Evolutionary conservation across 225 moss, liverwort and hornwort genomes (phyloP), one percentile per base, ranked within the genome.

Genomic region (Lunularia cruciata): DNA sequence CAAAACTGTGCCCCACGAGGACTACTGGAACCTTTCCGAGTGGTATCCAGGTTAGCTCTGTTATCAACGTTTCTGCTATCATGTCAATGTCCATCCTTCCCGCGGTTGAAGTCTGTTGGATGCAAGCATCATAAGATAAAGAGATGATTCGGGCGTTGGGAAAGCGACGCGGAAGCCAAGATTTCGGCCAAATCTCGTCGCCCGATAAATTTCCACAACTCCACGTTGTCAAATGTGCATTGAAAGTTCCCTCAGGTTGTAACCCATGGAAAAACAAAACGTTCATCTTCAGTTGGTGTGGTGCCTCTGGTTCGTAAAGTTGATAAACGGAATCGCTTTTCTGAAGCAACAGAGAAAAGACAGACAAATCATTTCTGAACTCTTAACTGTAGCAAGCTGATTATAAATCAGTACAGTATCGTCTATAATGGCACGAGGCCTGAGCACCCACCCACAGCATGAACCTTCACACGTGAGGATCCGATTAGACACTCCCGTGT

Each of bases 181-280:
- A 9, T 19, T 47, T 11, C 3, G 47, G 47, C 47, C 47, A 47
- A 19, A 47, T 19, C n/a, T 6, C 47, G 4, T 19, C 47, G 4
- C 15, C 18, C 47, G n/a, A 47, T 3, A 3, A 6, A 45, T 63
- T 42, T 28, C 63, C 63, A 26, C 25, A 18, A 3, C 0, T 63
- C 63, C 63, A 63, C 25, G 63, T 63, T 6, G 63, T 25, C 40
- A 45, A 14, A 26, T 63, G 43, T 18, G 63, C 63, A 25, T 63
- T 14, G 22, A 5, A 20, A 26, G 12, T 63, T 20, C 19, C 26
- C 47, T 23, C 48, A 6, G 18, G 5, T 33, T 49, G 65, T 6
- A 65, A 20, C 65, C 65, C 65, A 20, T 65, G 65, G 65, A 65
- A 65, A 47, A 65, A 65, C 1, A 65, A 18, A 14, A 65, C 48